Conservation (phyloP, 1,284 basidiomycete genomes). For the Heterobasidion irregulare region DNA sequence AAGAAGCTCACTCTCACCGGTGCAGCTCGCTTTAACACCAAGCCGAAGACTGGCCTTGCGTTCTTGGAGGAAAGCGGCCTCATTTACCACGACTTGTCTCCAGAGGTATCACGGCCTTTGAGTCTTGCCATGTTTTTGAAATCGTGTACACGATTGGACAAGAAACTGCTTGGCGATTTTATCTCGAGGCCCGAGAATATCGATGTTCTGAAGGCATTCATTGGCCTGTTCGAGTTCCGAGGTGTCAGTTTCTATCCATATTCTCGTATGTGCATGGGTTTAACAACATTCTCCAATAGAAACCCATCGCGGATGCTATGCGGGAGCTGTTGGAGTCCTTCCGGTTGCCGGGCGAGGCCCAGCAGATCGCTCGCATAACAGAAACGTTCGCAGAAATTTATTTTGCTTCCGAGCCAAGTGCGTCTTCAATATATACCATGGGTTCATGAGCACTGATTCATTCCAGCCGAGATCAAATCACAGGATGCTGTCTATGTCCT, state of each 20-base stretch:
- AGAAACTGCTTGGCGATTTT: conserved; percentile 91
- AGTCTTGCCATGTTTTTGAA: conserved; percentile 85
- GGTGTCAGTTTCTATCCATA: conserved; percentile 44
- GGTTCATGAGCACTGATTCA: not conserved
- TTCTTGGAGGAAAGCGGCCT: conserved; percentile 86
- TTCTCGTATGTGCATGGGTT: conserved; percentile 7
- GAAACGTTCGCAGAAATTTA: conserved; percentile 92
- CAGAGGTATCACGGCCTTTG: conserved; percentile 43
- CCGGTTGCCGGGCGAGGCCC: conserved; percentile 91
- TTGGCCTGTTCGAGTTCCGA: conserved; percentile 86
- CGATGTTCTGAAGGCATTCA: conserved; percentile 82
- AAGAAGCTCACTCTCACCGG: conserved; percentile 86
- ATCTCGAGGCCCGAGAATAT: conserved; percentile 86
- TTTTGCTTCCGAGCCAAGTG: conserved; percentile 79
- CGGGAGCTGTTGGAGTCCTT: conserved; percentile 92
- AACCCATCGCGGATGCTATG: conserved; percentile 92
- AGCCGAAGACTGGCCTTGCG: conserved; percentile 89
- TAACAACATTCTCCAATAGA: conserved; percentile 38
- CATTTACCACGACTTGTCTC: conserved; percentile 63
- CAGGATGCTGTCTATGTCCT: conserved; percentile 95
- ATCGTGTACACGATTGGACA: conserved; percentile 82
- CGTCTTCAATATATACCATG: conserved; percentile 10
- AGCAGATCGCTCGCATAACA: conserved; percentile 92
- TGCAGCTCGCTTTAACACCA: conserved; percentile 87
- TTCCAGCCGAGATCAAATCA: conserved; percentile 75